phyloP scores from a whole-genome alignment of 1,284 basidiomycete species.

The Moesziomyces sp. region DNA sequence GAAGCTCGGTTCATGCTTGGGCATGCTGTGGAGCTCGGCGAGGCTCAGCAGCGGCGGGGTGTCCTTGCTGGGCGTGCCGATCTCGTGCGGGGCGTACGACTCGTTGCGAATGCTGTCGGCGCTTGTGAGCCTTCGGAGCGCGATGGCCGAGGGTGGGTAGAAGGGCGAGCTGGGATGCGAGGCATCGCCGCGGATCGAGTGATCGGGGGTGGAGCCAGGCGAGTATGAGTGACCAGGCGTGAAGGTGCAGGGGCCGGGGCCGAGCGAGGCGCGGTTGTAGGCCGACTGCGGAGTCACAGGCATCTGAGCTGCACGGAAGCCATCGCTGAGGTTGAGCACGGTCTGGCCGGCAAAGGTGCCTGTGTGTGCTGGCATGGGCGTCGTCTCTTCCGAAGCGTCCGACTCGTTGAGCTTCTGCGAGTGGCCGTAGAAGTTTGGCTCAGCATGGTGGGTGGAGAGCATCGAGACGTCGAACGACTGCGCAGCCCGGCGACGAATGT shows the following conservation, averaged over 20 bases:
- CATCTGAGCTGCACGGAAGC: slow-evolving; percentile 34
- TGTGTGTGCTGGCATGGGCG: slow-evolving; percentile 50
- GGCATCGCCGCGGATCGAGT: slow-evolving; percentile 32
- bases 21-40: slow-evolving; percentile 14
- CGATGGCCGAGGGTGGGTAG: slow-evolving; percentile 26
- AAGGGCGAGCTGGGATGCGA: slow-evolving; percentile 41
- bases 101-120: slow-evolving; percentile 24
- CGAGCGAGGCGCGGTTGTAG: slow-evolving; percentile 28
- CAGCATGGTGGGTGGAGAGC: slow-evolving; percentile 26
- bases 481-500: slow-evolving; percentile 28
- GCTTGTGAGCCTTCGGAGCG: slow-evolving; percentile 33
- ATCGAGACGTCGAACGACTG: slow-evolving; percentile 49
- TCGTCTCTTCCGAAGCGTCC: slow-evolving; percentile 49
- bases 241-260: slow-evolving; percentile 27
- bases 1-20: slow-evolving; percentile 41
- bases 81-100: slow-evolving; percentile 28
- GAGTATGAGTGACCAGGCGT: slow-evolving; percentile 50
- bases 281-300: slow-evolving; percentile 33
- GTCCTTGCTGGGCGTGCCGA: slow-evolving; percentile 18
- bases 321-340: slow-evolving; percentile 36
- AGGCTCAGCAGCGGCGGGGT: slow-evolving; percentile 37
- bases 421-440: slow-evolving; percentile 6
- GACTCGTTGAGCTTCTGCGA: slow-evolving; percentile 29
- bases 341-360: slow-evolving; percentile 46
- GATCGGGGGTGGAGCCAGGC: slow-evolving; percentile 43